phyloP scores from a whole-genome alignment of 352 stramenopile genomes.

The Phytophthora cryptogea region DNA sequence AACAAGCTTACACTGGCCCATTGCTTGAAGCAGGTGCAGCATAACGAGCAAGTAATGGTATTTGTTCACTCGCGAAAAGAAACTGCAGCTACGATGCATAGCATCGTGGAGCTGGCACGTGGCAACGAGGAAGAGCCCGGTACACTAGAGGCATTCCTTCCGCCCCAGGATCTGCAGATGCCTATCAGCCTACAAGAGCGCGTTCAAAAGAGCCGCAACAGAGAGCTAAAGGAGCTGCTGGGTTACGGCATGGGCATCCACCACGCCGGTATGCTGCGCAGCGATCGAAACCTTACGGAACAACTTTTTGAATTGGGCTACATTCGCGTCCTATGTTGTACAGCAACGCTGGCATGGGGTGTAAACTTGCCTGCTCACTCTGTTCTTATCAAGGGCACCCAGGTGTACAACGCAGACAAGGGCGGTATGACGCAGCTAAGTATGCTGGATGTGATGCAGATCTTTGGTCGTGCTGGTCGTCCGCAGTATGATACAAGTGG shows the following conservation, averaged over 20 bases:
- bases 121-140: conserved; percentile 63
- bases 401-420: conserved; percentile 99
- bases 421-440: conserved; percentile 96
- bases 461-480: conserved; percentile 98
- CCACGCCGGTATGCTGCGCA: conserved; percentile 97
- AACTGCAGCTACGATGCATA: conserved; percentile 94
- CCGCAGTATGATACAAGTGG: conserved; percentile 99
- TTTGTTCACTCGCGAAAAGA: conserved; percentile 99
- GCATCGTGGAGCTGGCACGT: conserved; percentile 90
- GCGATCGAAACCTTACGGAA: conserved; percentile 95
- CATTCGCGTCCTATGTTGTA: conserved; percentile 98
- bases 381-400: conserved; percentile 99
- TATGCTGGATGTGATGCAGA: conserved; percentile 99
- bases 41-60: conserved; percentile 96
- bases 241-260: conserved; percentile 96
- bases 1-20: conserved; percentile 83
- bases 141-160: conserved; percentile 63
- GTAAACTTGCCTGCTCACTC: conserved; percentile 99
- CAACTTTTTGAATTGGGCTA: conserved; percentile 97
- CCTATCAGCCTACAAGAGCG: conserved; percentile 59
- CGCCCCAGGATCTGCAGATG: conserved; percentile 60
- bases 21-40: conserved; percentile 66
- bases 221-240: conserved; percentile 95
- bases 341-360: conserved; percentile 98
- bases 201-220: conserved; percentile 94